Evolutionary conservation across 495 filamentous ascomycete species (phyloP).

Genomic region (Physcia stellaris): DNA sequence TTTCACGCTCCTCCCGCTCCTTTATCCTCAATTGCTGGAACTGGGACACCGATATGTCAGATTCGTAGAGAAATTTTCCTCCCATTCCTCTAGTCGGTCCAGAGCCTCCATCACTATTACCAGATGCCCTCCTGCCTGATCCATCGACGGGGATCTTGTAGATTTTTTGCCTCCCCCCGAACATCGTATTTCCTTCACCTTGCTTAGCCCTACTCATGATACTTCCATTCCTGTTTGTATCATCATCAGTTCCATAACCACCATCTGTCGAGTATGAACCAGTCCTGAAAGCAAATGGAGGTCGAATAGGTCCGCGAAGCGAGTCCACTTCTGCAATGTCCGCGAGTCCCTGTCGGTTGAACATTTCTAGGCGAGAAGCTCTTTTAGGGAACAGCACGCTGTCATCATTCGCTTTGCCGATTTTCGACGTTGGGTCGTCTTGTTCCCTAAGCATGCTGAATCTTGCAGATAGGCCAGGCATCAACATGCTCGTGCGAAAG

Average conservation of each 20-base stretch:
- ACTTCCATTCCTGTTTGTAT: slow-evolving; percentile 42
- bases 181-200: slow-evolving; percentile 83
- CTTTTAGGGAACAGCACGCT: slow-evolving; percentile 77
- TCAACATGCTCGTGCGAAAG: slow-evolving; percentile 92
- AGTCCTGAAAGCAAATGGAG: slow-evolving; percentile 38
- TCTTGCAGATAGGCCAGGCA: slow-evolving; percentile 86
- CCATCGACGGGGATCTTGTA: slow-evolving; percentile 66
- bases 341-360: slow-evolving; percentile 41
- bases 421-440: slow-evolving; percentile 71
- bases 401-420: slow-evolving; percentile 90
- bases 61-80: slow-evolving; percentile 66
- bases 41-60: slow-evolving; percentile 66
- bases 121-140: slow-evolving; percentile 24
- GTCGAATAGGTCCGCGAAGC: slow-evolving; percentile 48
- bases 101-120: slow-evolving; percentile 17
- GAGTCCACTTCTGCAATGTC: slow-evolving; percentile 88
- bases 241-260: slow-evolving; percentile 58
- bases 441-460: slow-evolving; percentile 96
- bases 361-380: slow-evolving; percentile 52
- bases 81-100: slow-evolving; percentile 37
- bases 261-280: slow-evolving; percentile 43
- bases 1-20: slow-evolving; percentile 35
- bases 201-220: slow-evolving; percentile 77
- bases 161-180: slow-evolving; percentile 91
- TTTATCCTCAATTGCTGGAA: slow-evolving; percentile 61